Evolutionary conservation across 495 filamentous ascomycete species (phyloP).

Genomic region (Aspergillus panamensis): DNA sequence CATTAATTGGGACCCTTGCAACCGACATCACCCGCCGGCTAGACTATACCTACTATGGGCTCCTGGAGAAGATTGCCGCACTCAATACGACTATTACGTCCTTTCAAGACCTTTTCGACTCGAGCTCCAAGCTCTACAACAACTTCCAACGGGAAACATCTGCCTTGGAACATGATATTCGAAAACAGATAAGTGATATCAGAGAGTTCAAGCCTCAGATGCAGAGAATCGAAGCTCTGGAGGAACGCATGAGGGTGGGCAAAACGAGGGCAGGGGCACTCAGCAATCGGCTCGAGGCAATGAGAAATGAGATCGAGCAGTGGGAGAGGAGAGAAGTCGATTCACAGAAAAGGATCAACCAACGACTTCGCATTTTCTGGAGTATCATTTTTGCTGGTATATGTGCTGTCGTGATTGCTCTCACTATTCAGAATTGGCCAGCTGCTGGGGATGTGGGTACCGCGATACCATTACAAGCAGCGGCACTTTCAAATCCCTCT

Average conservation of each 20-base stretch:
- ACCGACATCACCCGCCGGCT: conserved; percentile 65
- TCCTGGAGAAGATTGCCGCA: conserved; percentile 70
- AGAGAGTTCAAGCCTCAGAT: conserved; percentile 69
- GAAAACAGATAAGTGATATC: conserved; percentile 61
- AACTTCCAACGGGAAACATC: conserved; percentile 61
- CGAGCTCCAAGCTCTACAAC: conserved; percentile 56
- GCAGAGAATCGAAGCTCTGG: conserved; percentile 60
- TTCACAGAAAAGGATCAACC: conserved; percentile 66
- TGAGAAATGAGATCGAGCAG: conserved; percentile 59
- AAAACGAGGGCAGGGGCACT: conserved; percentile 61
- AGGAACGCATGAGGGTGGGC: conserved; percentile 60
- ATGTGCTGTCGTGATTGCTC: conserved; percentile 41
- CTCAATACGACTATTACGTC: conserved; percentile 64
- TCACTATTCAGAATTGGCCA: conserved; percentile 38
- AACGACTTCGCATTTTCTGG: conserved; percentile 61
- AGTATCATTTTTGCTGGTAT: conserved; percentile 38
- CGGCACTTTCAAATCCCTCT: not conserved
- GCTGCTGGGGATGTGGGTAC: not conserved
- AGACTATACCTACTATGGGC: conserved; percentile 82
- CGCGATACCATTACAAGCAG: not conserved
- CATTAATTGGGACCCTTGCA: conserved; percentile 38
- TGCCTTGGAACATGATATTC: conserved; percentile 58
- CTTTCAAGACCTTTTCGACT: conserved; percentile 65
- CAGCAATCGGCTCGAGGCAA: conserved; percentile 61
- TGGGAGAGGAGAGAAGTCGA: conserved; percentile 70